Percentiles rank a stretch among this genome's conserved stretches.
Conservation (phyloP, 331 rosid genomes). For the Pyracantha coccinea region DNA sequence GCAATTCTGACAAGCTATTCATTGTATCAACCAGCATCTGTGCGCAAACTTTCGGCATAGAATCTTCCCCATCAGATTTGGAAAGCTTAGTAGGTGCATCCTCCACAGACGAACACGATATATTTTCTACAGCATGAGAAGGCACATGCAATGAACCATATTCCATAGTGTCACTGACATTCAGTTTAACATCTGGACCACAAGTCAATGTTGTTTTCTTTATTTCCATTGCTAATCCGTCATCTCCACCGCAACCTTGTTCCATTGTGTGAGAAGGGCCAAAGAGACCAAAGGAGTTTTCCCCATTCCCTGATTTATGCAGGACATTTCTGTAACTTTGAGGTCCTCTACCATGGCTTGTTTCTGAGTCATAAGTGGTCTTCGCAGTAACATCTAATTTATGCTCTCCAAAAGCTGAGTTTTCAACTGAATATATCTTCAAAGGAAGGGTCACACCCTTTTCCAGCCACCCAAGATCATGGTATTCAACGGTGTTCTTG, state of each 20-base stretch:
- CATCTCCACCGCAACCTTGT: constrained; percentile 24
- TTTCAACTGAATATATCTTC: constrained; percentile 24
- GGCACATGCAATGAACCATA: constrained; percentile 9
- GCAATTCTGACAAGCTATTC: constrained; percentile 57
- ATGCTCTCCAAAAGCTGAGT: constrained; percentile 27
- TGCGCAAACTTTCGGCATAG: constrained; percentile 40
- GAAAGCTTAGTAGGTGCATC: constrained; percentile 26
- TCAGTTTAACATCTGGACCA: constrained; percentile 19
- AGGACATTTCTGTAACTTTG: constrained; percentile 16
- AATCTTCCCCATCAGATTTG: constrained; percentile 25
- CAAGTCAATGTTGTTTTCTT: constrained; percentile 14
- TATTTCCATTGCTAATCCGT: constrained; percentile 20
- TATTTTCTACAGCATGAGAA: constrained; percentile 17
- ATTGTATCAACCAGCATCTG: constrained; percentile 46
- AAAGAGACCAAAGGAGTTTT: constrained; percentile 27
- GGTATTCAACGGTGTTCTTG: constrained; percentile 16
- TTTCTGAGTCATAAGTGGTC: constrained; percentile 20
- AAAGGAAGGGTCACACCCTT: constrained; percentile 26
- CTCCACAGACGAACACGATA: constrained; percentile 18
- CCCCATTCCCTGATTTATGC: constrained; percentile 23
- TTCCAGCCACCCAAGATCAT: constrained; percentile 25
- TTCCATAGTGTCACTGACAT: constrained; percentile 16
- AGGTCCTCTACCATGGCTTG: constrained; percentile 21
- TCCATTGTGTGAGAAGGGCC: constrained; percentile 23
- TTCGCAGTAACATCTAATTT: constrained; percentile 25